These are phyloP conservation scores for Dittrichia graveolens DNA, from an alignment of 129 eudicot genomes.

Conservation along the genomic window DNA sequence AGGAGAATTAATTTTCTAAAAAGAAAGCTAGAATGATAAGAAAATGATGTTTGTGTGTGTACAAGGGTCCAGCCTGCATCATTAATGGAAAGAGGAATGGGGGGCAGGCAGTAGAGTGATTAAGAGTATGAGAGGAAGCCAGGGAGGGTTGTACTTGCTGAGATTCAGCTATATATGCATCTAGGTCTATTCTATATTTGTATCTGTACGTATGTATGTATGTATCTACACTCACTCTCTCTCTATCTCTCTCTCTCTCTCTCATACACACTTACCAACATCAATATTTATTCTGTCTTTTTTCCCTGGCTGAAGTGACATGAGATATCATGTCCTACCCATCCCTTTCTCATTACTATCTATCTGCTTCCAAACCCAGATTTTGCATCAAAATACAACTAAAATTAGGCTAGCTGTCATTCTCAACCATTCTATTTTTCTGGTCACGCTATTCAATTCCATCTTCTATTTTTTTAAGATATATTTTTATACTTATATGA, in stretches of 20 bases:
- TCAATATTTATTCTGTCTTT: constrained; percentile 32
- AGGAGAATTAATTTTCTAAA: no score
- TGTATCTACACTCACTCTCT: constrained; percentile 24
- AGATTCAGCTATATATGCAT: constrained; percentile 24
- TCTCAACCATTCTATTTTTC: no score
- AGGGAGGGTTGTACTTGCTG: constrained; percentile 43
- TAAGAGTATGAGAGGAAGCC: constrained; percentile 36
- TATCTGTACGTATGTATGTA: not conserved
- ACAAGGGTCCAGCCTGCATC: constrained; percentile 41
- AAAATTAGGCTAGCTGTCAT: no score
- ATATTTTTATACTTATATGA: no score
- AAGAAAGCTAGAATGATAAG: constrained; percentile 2
- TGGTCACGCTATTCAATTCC: no score
- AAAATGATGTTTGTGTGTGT: constrained; percentile 25
- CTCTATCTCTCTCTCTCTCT: constrained; percentile 15
- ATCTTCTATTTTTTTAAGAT: no score
- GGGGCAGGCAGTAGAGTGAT: constrained; percentile 28
- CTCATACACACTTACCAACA: constrained; percentile 30
- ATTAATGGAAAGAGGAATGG: constrained; percentile 27
- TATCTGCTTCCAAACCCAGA: not conserved
- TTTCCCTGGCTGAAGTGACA: constrained; percentile 34
- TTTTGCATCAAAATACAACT: no score
- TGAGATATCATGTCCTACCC: constrained; percentile 22
- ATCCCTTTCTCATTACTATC: constrained; percentile 17
- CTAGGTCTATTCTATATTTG: not conserved